Conservation (phyloP, 1,284 basidiomycete species). For the Phenoliferia sp. region DNA sequence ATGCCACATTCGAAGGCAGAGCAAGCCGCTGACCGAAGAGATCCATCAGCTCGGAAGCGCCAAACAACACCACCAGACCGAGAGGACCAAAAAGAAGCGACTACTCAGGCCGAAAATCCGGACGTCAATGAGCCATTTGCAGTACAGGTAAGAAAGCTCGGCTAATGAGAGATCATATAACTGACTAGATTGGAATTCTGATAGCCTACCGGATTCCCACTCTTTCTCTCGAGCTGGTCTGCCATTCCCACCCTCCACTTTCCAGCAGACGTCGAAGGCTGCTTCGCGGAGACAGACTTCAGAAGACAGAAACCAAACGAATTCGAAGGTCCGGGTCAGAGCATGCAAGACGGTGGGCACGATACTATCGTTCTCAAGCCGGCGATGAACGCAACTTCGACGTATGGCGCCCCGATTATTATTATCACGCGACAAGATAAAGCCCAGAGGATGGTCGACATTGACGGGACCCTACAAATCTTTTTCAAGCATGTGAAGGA, state of each 20-base stretch:
- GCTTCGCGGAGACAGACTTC: background rate
- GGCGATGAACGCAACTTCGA: background rate
- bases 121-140: too few relatives aligned
- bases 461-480: background rate
- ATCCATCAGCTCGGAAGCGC: too few relatives aligned
- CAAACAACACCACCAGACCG: too few relatives aligned
- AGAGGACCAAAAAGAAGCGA: too few relatives aligned
- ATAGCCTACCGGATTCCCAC: background rate
- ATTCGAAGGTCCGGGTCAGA: background rate
- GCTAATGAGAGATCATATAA: too few relatives aligned
- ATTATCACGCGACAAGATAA: background rate
- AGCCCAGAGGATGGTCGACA: background rate
- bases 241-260: background rate
- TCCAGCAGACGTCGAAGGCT: background rate
- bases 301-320: background rate
- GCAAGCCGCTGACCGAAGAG: too few relatives aligned
- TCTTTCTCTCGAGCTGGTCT: background rate
- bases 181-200: too few relatives aligned
- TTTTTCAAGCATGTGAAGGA: background rate
- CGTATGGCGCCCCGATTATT: background rate
- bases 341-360: background rate
- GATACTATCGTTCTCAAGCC: background rate
- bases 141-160: too few relatives aligned
- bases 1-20: too few relatives aligned
- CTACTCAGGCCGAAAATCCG: too few relatives aligned